Conservation (phyloP, 495 filamentous ascomycete species). For the Aspergillus ellipticus region DNA sequence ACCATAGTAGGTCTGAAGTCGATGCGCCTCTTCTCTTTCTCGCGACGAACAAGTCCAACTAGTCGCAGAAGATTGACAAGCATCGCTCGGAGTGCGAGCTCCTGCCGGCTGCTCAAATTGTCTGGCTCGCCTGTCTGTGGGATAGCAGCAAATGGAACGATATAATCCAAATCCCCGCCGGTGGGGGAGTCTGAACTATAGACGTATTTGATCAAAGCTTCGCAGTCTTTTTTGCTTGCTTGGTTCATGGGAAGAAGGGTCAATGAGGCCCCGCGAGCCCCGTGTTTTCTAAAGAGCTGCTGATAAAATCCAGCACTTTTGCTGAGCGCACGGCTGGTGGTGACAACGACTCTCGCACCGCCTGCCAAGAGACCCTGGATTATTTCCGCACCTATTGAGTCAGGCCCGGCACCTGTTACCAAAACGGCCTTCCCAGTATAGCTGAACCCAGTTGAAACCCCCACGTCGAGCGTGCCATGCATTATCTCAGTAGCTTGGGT, state of each 20-base stretch:
- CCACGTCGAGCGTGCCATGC: constrained; percentile 9
- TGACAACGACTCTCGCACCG: constrained; percentile 92
- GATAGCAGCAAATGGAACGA: constrained; percentile 96
- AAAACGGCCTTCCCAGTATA: constrained; percentile 77
- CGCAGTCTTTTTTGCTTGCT: constrained; percentile 93
- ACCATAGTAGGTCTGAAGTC: constrained; percentile 94
- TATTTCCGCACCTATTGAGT: constrained; percentile 96
- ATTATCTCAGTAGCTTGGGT: constrained; percentile 47
- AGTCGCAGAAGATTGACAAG: constrained; percentile 92
- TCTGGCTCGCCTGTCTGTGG: constrained; percentile 89
- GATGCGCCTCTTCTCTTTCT: constrained; percentile 73
- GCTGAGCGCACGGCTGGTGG: constrained; percentile 88
- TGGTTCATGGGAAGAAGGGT: constrained; percentile 98
- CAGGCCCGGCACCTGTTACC: constrained; percentile 96
- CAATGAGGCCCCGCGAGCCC: constrained; percentile 84
- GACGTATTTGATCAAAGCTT: constrained; percentile 89
- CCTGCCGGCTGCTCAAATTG: constrained; percentile 85
- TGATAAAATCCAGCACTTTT: constrained; percentile 98
- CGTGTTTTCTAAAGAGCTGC: constrained; percentile 87
- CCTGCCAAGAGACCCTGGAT: constrained; percentile 93
- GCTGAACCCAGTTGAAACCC: constrained; percentile 11
- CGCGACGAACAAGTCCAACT: constrained; percentile 73
- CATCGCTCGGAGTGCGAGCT: constrained; percentile 98
- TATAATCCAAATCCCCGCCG: constrained; percentile 93
- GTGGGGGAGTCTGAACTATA: constrained; percentile 90